Percentiles rank a stretch among this genome's conserved stretches.
phyloP scores from a whole-genome alignment of 2,329 filamentous ascomycete species.

The Nemania serpens region DNA sequence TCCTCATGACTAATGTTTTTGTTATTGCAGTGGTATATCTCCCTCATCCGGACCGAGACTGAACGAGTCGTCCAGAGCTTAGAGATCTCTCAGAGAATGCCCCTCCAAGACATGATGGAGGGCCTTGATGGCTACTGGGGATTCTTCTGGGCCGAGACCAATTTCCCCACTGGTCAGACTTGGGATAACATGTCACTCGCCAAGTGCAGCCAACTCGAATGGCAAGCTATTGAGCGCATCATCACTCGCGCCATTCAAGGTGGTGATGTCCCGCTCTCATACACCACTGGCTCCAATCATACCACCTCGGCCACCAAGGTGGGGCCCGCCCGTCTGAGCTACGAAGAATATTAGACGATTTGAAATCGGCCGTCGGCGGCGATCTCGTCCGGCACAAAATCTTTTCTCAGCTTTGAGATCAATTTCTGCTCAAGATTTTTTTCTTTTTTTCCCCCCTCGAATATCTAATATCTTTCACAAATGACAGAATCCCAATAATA shows the following conservation, averaged over 20 bases:
- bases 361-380: neutral
- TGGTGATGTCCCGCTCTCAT: slow-evolving; percentile 23
- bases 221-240: slow-evolving; percentile 54
- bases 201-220: slow-evolving; percentile 52
- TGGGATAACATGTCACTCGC: slow-evolving; percentile 57
- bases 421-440: slow-evolving; percentile 4
- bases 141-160: slow-evolving; percentile 56
- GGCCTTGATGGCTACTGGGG: slow-evolving; percentile 55
- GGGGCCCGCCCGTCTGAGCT: neutral
- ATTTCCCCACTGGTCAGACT: slow-evolving; percentile 45
- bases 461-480: neutral
- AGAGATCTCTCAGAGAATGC: slow-evolving; percentile 48
- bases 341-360: neutral
- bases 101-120: slow-evolving; percentile 37
- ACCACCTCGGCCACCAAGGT: neutral
- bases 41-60: slow-evolving; percentile 59
- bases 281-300: slow-evolving; percentile 10
- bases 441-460: neutral
- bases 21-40: slow-evolving; percentile 58
- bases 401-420: neutral
- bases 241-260: slow-evolving; percentile 43
- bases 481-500: neutral
- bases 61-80: slow-evolving; percentile 46
- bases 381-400: neutral
- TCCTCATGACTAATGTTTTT: slow-evolving; percentile 24